Evolutionary conservation across 371 early-diverging fungal species (phyloP).

Genomic region (Mortierella sp.): DNA sequence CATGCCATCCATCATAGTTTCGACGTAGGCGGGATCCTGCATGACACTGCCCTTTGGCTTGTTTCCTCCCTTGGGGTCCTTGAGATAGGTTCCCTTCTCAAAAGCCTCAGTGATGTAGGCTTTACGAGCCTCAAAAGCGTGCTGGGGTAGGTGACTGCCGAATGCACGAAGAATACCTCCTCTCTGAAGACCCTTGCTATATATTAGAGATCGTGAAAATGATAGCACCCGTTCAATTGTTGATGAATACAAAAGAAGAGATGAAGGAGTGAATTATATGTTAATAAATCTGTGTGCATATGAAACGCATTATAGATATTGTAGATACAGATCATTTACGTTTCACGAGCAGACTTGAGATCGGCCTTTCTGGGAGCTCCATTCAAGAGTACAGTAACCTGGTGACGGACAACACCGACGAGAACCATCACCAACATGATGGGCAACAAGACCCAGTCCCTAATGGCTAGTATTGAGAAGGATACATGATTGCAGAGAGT

Average conservation of each 20-base stretch:
- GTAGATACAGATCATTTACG: constrained; percentile 55
- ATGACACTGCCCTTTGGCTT: constrained; percentile 84
- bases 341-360: constrained; percentile 83
- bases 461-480: constrained; percentile 74
- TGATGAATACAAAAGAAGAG: not conserved
- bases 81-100: constrained; percentile 86
- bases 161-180: constrained; percentile 77
- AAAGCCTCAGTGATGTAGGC: constrained; percentile 80
- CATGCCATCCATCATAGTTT: constrained; percentile 97
- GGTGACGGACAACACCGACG: constrained; percentile 93
- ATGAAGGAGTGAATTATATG: not conserved
- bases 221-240: not conserved
- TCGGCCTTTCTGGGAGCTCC: constrained; percentile 83
- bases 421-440: constrained; percentile 97
- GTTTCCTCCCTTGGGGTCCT: constrained; percentile 74
- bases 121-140: constrained; percentile 81
- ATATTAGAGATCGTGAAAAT: not conserved
- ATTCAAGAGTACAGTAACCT: constrained; percentile 88
- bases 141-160: constrained; percentile 76
- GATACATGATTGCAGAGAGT: not conserved
- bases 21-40: constrained; percentile 94
- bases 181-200: constrained; percentile 81
- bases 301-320: not conserved
- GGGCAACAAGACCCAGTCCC: constrained; percentile 96
- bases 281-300: not conserved